These are phyloP conservation scores for Dryadomyces sulphureus DNA, from an alignment of 2,329 filamentous ascomycete genomes.

Conservation along the genomic window DNA sequence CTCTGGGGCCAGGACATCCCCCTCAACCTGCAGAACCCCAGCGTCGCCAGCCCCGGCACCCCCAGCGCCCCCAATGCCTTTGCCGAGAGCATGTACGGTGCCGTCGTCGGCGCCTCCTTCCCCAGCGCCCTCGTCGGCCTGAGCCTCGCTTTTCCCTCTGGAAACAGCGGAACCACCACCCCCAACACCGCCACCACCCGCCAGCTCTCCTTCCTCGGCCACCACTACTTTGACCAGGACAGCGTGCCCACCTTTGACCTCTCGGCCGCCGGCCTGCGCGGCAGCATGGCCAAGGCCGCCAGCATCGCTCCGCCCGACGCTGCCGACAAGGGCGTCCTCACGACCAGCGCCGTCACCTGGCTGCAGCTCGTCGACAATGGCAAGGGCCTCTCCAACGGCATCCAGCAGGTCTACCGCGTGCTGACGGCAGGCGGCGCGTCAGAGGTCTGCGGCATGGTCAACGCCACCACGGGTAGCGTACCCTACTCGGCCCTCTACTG, in stretches of 20 bases:
- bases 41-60: slow-evolving; percentile 15
- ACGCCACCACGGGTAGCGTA: slow-evolving; percentile 31
- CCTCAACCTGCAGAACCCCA: slow-evolving; percentile 26
- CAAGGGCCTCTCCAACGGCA: slow-evolving; percentile 16
- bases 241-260: slow-evolving; percentile 47
- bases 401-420: slow-evolving; percentile 37
- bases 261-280: slow-evolving; percentile 21
- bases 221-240: slow-evolving; percentile 49
- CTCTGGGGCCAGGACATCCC: slow-evolving; percentile 29
- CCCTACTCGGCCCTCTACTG: slow-evolving; percentile 44
- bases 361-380: slow-evolving; percentile 26
- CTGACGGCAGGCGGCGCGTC: slow-evolving; percentile 35
- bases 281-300: slow-evolving; percentile 32
- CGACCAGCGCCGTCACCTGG: slow-evolving; percentile 40
- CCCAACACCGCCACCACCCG: slow-evolving; percentile 12
- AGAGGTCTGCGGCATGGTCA: slow-evolving; percentile 24
- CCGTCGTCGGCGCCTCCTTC: slow-evolving; percentile 31
- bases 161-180: too few relatives aligned
- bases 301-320: slow-evolving; percentile 34
- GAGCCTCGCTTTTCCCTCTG: slow-evolving; percentile 15
- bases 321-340: slow-evolving; percentile 29
- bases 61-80: slow-evolving; percentile 12
- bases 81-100: slow-evolving; percentile 21
- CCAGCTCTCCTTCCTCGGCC: slow-evolving; percentile 34
- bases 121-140: slow-evolving; percentile 20